Percentiles rank a stretch among this genome's conserved stretches.
Conservation (phyloP, 2,329 filamentous ascomycete genomes). For the Myriosclerotinia duriaeana region DNA sequence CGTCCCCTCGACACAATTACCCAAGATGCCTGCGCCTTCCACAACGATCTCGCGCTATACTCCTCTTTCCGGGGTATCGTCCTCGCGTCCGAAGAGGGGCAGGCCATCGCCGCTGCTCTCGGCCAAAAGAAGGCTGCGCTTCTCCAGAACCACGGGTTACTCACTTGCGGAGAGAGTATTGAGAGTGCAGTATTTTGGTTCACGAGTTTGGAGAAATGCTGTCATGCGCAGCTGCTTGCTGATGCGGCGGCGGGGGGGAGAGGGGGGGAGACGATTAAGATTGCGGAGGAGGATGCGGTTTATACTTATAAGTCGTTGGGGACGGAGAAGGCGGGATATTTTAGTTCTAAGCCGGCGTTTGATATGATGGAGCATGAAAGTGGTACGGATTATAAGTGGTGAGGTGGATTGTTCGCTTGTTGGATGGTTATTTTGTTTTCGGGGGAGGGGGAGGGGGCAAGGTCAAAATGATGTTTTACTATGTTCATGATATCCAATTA, state of each 20-base stretch:
- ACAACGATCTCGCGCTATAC: constrained; percentile 46
- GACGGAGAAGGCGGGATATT: constrained; percentile 61
- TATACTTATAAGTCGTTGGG: constrained; percentile 69
- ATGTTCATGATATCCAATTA: too few species aligned
- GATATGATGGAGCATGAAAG: constrained; percentile 63
- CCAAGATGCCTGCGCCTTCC: constrained; percentile 56
- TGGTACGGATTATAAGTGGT: constrained; percentile 39
- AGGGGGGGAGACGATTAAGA: constrained; percentile 64
- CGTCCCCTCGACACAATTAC: constrained; percentile 45
- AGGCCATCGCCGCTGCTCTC: constrained; percentile 48
- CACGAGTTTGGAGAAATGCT: constrained; percentile 51
- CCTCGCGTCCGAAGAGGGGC: constrained; percentile 52
- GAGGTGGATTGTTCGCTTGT: constrained; percentile 2
- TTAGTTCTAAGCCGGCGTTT: constrained; percentile 69
- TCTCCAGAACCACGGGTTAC: constrained; percentile 55
- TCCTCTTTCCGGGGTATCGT: constrained; percentile 53
- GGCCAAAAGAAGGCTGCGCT: constrained; percentile 53
- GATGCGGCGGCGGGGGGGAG: constrained; percentile 61
- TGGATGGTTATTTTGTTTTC: too few species aligned
- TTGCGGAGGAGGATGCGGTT: constrained; percentile 64
- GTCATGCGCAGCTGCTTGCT: constrained; percentile 51
- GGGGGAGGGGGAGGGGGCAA: too few species aligned
- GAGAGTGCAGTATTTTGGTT: constrained; percentile 57
- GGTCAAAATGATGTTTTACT: too few species aligned
- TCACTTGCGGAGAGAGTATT: constrained; percentile 52